phyloP scores from a whole-genome alignment of 2,329 filamentous ascomycete species.

The Penicillium sp. region DNA sequence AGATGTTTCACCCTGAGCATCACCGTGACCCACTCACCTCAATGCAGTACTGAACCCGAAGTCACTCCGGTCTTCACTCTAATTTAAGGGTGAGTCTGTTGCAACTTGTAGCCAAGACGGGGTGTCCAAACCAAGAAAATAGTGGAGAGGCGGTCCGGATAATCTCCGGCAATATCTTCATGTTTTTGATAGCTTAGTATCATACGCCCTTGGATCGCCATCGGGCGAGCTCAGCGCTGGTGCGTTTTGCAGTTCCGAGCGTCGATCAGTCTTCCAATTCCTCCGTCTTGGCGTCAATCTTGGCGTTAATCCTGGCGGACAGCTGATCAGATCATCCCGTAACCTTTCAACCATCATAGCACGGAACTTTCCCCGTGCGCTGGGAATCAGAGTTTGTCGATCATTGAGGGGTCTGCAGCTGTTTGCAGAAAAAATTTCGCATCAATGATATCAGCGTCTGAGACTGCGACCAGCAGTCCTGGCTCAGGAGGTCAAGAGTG shows the following conservation, averaged over 20 bases:
- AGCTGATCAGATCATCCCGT: not conserved
- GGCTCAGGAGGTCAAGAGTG: not conserved
- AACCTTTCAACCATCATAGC: not conserved
- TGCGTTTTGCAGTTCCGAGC: not conserved
- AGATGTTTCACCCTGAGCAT: constrained; percentile 25
- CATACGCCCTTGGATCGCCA: not conserved
- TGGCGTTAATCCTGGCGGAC: constrained; percentile 9
- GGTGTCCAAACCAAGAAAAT: not conserved
- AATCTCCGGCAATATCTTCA: not conserved
- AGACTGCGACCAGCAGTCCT: not conserved
- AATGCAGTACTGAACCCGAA: constrained; percentile 19
- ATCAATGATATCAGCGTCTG: constrained; percentile 18
- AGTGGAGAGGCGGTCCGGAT: not conserved
- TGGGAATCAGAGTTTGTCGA: not conserved
- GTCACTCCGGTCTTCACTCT: constrained; percentile 13
- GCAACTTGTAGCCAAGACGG: not conserved
- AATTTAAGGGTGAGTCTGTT: constrained; percentile 6
- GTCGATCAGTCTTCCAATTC: constrained; percentile 12
- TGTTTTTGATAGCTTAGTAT: not conserved
- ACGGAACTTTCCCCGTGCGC: not conserved
- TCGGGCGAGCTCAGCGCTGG: not conserved
- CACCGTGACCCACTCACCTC: constrained; percentile 20
- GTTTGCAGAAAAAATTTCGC: constrained; percentile 15
- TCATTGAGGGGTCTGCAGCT: constrained; percentile 15
- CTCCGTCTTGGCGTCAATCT: constrained; percentile 25